These are phyloP conservation scores for Aureobasidium sp. DNA, from an alignment of 2,329 filamentous ascomycete species.

Conservation along the genomic window DNA sequence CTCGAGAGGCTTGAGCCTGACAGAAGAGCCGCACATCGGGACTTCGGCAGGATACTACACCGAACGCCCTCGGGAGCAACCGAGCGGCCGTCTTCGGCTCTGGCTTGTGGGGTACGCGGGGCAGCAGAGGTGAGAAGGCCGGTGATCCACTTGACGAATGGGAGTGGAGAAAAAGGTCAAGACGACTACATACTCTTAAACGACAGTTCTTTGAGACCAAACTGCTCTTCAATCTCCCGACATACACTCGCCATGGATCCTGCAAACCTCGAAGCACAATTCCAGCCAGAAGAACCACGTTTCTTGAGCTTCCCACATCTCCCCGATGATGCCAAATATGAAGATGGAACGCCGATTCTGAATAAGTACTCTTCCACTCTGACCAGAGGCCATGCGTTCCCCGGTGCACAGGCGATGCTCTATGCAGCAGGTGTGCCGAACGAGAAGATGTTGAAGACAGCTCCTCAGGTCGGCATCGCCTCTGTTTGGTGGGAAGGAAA, in stretches of 20 bases:
- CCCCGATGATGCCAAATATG: constrained; percentile 37
- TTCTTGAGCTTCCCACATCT: constrained; percentile 54
- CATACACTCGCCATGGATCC: constrained; percentile 28
- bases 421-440: constrained; percentile 87
- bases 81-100: constrained; percentile 6
- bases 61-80: neutral
- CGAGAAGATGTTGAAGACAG: constrained; percentile 77
- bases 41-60: neutral
- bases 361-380: constrained; percentile 82
- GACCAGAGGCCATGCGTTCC: constrained; percentile 81
- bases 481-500: constrained; percentile 98
- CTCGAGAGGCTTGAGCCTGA: neutral
- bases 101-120: constrained; percentile 3
- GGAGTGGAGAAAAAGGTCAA: constrained; percentile 4
- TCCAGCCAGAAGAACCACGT: constrained; percentile 38
- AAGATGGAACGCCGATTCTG: constrained; percentile 56
- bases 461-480: constrained; percentile 83
- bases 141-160: constrained; percentile 10
- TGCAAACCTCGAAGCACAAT: constrained; percentile 30
- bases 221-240: neutral
- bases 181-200: neutral
- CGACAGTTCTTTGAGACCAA: neutral
- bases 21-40: neutral
- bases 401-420: constrained; percentile 90
- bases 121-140: constrained; percentile 13